Evolutionary conservation across 331 rosid genomes (phyloP).

Genomic region (Saraca asoca): DNA sequence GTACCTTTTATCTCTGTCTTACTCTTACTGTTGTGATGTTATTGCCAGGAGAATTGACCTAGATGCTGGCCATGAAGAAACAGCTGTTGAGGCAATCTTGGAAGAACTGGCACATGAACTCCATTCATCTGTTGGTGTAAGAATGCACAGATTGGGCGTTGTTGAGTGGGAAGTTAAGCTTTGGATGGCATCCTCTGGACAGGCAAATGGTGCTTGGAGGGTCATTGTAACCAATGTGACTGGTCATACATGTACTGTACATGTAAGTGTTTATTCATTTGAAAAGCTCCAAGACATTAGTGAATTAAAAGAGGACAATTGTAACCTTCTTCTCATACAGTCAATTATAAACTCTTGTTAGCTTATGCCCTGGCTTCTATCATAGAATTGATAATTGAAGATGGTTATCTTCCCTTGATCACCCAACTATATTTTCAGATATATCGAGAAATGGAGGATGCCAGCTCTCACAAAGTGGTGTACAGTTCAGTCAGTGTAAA

Average conservation of each 20-base stretch:
- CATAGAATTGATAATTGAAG: slow-evolving; percentile 14
- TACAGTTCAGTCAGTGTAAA: slow-evolving; percentile 65
- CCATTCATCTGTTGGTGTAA: slow-evolving; percentile 85
- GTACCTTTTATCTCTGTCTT: slow-evolving; percentile 36
- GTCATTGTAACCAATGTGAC: slow-evolving; percentile 91
- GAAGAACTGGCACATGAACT: slow-evolving; percentile 71
- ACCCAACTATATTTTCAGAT: slow-evolving; percentile 54
- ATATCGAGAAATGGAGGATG: slow-evolving; percentile 83
- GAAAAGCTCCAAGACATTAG: slow-evolving; percentile 10
- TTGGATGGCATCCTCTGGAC: slow-evolving; percentile 78
- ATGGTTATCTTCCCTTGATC: slow-evolving; percentile 27
- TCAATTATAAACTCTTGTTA: slow-evolving; percentile 19
- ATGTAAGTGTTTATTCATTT: slow-evolving; percentile 59
- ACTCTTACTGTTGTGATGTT: slow-evolving; percentile 40
- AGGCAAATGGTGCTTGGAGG: slow-evolving; percentile 93
- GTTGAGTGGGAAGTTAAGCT: slow-evolving; percentile 98
- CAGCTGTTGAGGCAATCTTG: slow-evolving; percentile 63
- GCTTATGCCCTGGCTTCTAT: slow-evolving; percentile 12
- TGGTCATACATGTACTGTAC: slow-evolving; percentile 91
- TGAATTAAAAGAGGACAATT: too few species aligned
- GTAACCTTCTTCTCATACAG: background rate
- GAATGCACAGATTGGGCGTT: slow-evolving; percentile 97
- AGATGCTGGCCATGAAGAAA: slow-evolving; percentile 67
- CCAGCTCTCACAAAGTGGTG: slow-evolving; percentile 55
- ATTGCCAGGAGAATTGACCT: slow-evolving; percentile 68